phyloP scores from a whole-genome alignment of 345 rosid species.

The Syzygium jambos region DNA sequence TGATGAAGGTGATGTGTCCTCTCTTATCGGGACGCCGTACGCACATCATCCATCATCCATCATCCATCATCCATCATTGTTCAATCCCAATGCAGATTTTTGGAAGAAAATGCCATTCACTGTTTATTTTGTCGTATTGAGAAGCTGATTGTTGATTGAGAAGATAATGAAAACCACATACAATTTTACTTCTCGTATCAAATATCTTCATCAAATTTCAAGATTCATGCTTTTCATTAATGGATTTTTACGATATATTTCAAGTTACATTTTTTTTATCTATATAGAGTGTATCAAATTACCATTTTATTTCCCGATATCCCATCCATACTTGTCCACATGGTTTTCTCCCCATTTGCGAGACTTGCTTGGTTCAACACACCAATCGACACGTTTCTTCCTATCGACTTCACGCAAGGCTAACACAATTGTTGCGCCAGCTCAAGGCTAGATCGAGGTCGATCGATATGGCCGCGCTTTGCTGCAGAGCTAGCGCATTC shows the following conservation, averaged over 20 bases:
- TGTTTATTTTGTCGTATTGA: neutral
- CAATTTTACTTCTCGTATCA: neutral
- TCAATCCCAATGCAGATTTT: neutral
- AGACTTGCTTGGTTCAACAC: neutral
- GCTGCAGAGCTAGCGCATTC: neutral
- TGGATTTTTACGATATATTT: neutral
- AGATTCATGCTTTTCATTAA: neutral
- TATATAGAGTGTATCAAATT: neutral
- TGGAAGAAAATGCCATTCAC: neutral
- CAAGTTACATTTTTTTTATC: neutral
- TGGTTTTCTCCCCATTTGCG: neutral
- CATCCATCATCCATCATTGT: neutral
- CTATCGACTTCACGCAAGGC: neutral
- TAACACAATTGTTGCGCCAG: neutral
- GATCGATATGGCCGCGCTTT: neutral
- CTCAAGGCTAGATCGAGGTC: neutral
- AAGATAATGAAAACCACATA: neutral
- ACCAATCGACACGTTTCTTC: neutral
- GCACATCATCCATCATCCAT: neutral
- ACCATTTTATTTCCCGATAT: neutral
- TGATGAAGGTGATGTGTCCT: neutral
- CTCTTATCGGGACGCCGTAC: neutral
- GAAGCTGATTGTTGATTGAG: neutral
- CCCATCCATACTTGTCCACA: fast-evolving
- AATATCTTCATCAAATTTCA: neutral